Evolutionary conservation across 768 basidiomycete species (phyloP).

Genomic region (Tulasnella sp.): DNA sequence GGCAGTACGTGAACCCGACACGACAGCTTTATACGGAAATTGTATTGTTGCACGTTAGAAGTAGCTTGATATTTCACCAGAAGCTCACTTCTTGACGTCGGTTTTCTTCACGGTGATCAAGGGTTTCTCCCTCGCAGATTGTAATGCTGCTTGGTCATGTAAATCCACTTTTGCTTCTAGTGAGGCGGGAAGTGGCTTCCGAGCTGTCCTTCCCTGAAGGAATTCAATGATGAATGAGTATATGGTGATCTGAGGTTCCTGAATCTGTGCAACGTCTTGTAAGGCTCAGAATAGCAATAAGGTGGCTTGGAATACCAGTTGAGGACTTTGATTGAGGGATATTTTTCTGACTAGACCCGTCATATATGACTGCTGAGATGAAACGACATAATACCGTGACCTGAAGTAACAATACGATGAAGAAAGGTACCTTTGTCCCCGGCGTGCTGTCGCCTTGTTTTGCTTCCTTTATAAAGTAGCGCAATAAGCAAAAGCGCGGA

Average conservation of each 20-base stretch:
- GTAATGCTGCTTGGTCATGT: background rate
- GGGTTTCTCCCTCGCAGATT: background rate
- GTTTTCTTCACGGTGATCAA: background rate
- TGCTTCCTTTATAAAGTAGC: background rate
- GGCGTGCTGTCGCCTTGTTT: background rate
- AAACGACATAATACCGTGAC: background rate
- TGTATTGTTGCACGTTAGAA: background rate
- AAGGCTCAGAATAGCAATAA: background rate
- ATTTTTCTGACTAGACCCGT: background rate
- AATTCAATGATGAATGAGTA: background rate
- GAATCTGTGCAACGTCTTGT: background rate
- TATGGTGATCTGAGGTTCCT: background rate
- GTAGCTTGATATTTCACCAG: background rate
- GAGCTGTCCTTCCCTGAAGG: background rate
- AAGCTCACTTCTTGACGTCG: background rate
- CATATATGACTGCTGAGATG: background rate
- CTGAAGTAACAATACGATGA: background rate
- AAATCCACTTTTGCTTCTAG: background rate
- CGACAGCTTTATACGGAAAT: background rate
- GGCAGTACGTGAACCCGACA: background rate
- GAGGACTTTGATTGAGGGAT: background rate
- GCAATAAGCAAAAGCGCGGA: background rate
- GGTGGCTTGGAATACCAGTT: background rate
- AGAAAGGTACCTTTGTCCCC: background rate
- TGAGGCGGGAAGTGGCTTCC: background rate